Conservation (phyloP, 768 basidiomycete genomes). For the Lactarius hatsudake region DNA sequence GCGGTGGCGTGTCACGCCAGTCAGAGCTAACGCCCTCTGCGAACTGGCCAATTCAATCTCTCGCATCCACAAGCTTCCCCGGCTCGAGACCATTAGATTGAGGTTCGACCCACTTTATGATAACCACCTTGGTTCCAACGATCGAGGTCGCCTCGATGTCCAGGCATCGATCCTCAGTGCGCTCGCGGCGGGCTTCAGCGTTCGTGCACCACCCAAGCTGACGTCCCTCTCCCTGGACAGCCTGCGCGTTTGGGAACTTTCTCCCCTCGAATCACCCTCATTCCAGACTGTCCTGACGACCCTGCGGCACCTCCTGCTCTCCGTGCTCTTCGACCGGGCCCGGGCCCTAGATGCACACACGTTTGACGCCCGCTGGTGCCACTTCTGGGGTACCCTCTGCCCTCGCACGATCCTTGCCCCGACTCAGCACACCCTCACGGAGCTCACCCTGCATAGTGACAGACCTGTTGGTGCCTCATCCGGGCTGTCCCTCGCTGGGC, state of each 20-base stretch:
- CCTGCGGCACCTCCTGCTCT: too few species aligned
- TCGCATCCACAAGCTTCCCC: not conserved
- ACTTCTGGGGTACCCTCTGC: not conserved
- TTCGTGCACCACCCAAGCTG: not conserved
- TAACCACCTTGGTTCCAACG: not conserved
- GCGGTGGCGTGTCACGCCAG: not conserved
- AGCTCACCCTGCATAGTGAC: conserved; percentile 21
- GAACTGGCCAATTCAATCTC: not conserved
- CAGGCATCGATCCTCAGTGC: not conserved
- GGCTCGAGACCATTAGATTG: not conserved
- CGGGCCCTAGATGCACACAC: too few species aligned
- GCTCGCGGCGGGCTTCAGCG: not conserved
- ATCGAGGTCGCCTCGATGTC: not conserved
- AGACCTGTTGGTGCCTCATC: conserved; percentile 28
- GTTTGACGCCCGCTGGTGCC: too few species aligned
- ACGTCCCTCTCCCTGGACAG: too few species aligned
- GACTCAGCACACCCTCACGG: not conserved
- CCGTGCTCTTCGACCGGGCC: too few species aligned
- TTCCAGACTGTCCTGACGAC: too few species aligned
- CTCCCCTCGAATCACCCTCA: too few species aligned
- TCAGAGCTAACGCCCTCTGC: not conserved
- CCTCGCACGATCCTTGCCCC: not conserved
- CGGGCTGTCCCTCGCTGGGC: too few species aligned
- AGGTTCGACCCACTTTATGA: not conserved
- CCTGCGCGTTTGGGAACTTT: too few species aligned